Percentiles rank a stretch among this genome's conserved stretches.
These are phyloP conservation scores for Citrus trifoliata DNA, from an alignment of 345 rosid genomes.

Conservation along the genomic window DNA sequence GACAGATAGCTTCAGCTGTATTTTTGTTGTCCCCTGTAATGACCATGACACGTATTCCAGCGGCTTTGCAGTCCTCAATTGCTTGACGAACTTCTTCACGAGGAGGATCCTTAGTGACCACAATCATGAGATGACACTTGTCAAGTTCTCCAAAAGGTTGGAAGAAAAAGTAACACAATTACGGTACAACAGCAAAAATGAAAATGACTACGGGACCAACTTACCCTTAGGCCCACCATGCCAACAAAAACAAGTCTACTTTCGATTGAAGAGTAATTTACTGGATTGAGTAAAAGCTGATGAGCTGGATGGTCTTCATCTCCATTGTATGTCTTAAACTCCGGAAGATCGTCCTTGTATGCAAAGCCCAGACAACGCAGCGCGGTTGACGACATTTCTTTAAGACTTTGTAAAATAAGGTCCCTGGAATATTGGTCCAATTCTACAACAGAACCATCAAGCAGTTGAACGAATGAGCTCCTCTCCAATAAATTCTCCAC, in stretches of 20 bases:
- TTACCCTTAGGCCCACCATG: conserved; percentile 83
- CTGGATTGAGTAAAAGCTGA: conserved; percentile 67
- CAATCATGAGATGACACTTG: conserved; percentile 9
- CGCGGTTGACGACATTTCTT: conserved; percentile 73
- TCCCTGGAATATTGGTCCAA: conserved; percentile 60
- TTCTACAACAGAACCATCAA: conserved; percentile 61
- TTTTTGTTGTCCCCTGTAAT: conserved; percentile 94
- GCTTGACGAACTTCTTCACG: conserved; percentile 93
- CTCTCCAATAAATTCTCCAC: conserved; percentile 90
- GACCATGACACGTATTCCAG: conserved; percentile 98
- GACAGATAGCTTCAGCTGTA: conserved; percentile 96
- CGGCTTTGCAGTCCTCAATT: conserved; percentile 89
- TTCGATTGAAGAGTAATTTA: conserved; percentile 77
- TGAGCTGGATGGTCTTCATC: conserved; percentile 93
- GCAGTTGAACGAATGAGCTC: conserved; percentile 67
- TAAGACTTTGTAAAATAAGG: conserved; percentile 56
- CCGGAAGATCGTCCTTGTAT: conserved; percentile 50
- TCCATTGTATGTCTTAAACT: conserved; percentile 74
- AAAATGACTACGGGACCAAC: conserved; percentile 9
- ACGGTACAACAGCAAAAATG: neutral
- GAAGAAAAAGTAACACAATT: conserved; percentile 2
- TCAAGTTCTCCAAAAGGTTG: conserved; percentile 1
- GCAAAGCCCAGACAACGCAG: conserved; percentile 90
- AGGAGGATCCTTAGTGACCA: conserved; percentile 78
- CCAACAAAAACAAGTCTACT: conserved; percentile 76